These are phyloP conservation scores for Cladosporium sp. DNA, from an alignment of 2,329 filamentous ascomycete species.

Conservation along the genomic window DNA sequence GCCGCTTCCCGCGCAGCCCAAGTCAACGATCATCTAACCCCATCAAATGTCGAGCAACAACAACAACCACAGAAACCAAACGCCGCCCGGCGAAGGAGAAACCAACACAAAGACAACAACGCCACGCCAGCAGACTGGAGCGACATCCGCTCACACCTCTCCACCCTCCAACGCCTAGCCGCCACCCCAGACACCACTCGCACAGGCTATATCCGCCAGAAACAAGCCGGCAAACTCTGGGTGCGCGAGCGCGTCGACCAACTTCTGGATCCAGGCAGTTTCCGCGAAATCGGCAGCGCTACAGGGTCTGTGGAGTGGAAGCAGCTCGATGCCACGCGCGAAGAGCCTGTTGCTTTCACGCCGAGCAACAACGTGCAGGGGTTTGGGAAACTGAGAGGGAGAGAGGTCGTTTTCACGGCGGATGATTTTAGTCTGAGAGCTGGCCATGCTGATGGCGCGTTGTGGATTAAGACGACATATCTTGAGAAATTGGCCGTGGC, in stretches of 20 bases:
- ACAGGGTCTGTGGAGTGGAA: constrained; percentile 58
- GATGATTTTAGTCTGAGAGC: constrained; percentile 62
- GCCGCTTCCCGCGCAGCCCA: constrained; percentile 26
- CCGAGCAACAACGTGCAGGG: constrained; percentile 62
- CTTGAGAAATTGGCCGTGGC: constrained; percentile 59
- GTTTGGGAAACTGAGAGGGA: constrained; percentile 45
- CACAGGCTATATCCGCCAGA: constrained; percentile 59
- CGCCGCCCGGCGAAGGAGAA: constrained; percentile 19
- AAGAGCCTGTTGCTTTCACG: constrained; percentile 49
- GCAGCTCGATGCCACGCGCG: constrained; percentile 37
- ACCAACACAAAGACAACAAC: constrained; percentile 33
- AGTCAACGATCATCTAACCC: constrained; percentile 30
- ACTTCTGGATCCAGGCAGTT: constrained; percentile 54
- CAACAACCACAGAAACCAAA: constrained; percentile 14
- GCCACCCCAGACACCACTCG: constrained; percentile 51
- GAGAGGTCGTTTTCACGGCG: constrained; percentile 57
- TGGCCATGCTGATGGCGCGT: constrained; percentile 60
- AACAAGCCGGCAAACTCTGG: constrained; percentile 62
- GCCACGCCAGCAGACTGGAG: constrained; percentile 56
- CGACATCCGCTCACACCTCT: constrained; percentile 57
- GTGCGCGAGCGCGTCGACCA: constrained; percentile 58
- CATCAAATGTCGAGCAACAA: constrained; percentile 22
- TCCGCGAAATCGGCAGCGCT: constrained; percentile 58
- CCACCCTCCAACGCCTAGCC: constrained; percentile 49
- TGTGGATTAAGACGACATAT: constrained; percentile 54